These are phyloP conservation scores for Alternaria hordeiaustralica DNA, from an alignment of 2,329 filamentous ascomycete species.

Conservation along the genomic window DNA sequence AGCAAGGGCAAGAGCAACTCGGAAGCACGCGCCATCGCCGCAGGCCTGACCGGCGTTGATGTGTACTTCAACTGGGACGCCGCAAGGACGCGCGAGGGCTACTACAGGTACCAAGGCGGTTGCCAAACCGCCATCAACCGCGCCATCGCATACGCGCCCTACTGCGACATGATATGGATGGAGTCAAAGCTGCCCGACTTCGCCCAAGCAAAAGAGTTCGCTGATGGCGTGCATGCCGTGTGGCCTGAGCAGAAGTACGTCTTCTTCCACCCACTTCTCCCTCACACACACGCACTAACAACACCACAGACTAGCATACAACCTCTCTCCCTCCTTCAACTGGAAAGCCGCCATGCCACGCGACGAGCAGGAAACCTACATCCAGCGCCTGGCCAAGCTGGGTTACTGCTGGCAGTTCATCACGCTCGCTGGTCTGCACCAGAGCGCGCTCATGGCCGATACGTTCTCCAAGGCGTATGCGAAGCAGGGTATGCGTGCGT, in stretches of 20 bases:
- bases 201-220: conserved; percentile 89
- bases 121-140: conserved; percentile 91
- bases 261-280: conserved; percentile 21
- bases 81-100: conserved; percentile 92
- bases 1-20: conserved; percentile 83
- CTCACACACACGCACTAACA: not conserved
- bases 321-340: conserved; percentile 98
- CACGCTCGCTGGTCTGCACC: conserved; percentile 96
- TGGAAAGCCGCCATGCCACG: conserved; percentile 97
- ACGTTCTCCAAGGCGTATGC: conserved; percentile 85
- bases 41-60: conserved; percentile 76
- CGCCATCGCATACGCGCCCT: conserved; percentile 88
- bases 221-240: conserved; percentile 88
- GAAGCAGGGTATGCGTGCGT: conserved; percentile 88
- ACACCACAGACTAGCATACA: conserved; percentile 82
- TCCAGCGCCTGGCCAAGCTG: conserved; percentile 80
- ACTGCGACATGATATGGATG: conserved; percentile 99
- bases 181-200: conserved; percentile 96
- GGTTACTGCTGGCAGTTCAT: conserved; percentile 99
- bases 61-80: conserved; percentile 95
- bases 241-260: conserved; percentile 95
- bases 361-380: conserved; percentile 95
- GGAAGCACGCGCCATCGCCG: conserved; percentile 82
- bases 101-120: conserved; percentile 90
- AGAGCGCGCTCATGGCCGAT: conserved; percentile 89